Evolutionary conservation across 2,329 filamentous ascomycete genomes (phyloP).

Genomic region (Cercospora canescens): DNA sequence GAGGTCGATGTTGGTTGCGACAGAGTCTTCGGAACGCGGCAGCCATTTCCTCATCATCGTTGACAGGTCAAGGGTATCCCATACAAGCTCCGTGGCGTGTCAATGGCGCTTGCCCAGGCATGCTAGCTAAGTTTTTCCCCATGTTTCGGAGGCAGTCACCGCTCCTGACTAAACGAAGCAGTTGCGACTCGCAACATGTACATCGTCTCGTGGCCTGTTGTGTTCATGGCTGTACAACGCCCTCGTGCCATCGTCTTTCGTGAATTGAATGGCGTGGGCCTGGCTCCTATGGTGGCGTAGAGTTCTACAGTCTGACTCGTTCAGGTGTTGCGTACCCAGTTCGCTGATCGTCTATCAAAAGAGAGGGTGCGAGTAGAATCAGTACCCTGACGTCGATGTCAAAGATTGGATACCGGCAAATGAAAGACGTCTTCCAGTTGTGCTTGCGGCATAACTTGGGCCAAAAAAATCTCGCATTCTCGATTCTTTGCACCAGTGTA

Average conservation of each 20-base stretch:
- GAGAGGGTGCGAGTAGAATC: too few relatives aligned
- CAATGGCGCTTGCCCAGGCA: neutral
- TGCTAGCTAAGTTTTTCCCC: neutral
- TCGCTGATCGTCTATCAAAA: too few relatives aligned
- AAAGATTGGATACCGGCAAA: too few relatives aligned
- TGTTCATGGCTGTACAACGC: neutral
- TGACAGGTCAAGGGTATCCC: neutral
- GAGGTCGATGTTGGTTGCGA: neutral
- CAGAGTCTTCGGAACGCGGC: neutral
- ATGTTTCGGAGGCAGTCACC: neutral
- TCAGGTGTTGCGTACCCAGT: too few relatives aligned
- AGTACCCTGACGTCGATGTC: too few relatives aligned
- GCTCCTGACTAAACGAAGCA: neutral
- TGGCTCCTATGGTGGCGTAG: neutral
- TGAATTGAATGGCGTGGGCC: neutral
- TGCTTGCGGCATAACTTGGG: too few relatives aligned
- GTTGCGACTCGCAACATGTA: neutral
- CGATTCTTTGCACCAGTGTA: too few relatives aligned
- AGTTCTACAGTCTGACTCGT: too few relatives aligned
- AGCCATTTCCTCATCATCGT: neutral
- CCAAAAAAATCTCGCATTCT: too few relatives aligned
- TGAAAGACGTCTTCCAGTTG: too few relatives aligned
- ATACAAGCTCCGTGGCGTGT: neutral
- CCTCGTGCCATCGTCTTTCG: neutral
- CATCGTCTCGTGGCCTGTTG: neutral